Percentiles rank a stretch among this genome's conserved stretches.
phyloP scores from a whole-genome alignment of 2,329 filamentous ascomycete genomes.

The Curvularia hawaiiensis region DNA sequence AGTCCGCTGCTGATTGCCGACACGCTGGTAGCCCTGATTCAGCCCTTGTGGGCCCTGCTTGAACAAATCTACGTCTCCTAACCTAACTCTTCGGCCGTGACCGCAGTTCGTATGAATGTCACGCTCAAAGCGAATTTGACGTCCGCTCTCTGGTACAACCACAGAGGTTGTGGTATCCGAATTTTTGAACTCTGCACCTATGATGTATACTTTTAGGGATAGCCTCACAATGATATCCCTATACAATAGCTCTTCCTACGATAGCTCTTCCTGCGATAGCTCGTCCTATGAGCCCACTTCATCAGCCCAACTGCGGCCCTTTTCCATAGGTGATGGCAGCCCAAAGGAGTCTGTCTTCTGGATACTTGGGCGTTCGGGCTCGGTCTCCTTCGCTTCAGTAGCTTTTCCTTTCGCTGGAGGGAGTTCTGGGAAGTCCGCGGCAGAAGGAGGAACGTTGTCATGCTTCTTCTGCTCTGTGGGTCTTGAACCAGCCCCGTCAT shows the following conservation, averaged over 20 bases:
- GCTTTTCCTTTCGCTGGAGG: slow-evolving; percentile 37
- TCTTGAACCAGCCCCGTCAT: slow-evolving; percentile 16
- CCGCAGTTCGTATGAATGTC: background rate
- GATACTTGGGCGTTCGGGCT: slow-evolving; percentile 30
- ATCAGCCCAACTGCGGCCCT: slow-evolving; percentile 52
- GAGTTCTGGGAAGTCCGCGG: slow-evolving; percentile 55
- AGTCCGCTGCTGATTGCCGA: background rate
- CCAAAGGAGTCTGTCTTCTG: slow-evolving; percentile 44
- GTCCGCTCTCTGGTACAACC: background rate
- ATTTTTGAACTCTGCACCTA: background rate
- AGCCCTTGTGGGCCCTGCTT: background rate
- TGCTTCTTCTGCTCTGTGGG: slow-evolving; percentile 19
- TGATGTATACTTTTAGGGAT: background rate
- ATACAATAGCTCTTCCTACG: slow-evolving; percentile 21
- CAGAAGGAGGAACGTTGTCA: slow-evolving; percentile 40
- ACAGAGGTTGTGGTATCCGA: background rate
- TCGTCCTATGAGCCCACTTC: slow-evolving; percentile 44
- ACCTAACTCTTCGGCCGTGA: background rate
- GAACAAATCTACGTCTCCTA: background rate
- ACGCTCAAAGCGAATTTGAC: background rate
- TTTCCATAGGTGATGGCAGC: slow-evolving; percentile 34
- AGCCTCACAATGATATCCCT: background rate
- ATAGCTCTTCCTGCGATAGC: slow-evolving; percentile 10
- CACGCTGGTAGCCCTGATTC: background rate
- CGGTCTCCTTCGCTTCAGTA: slow-evolving; percentile 25